phyloP scores from a whole-genome alignment of 1,139 yeast species.

The Saccharomyces hybrid region DNA sequence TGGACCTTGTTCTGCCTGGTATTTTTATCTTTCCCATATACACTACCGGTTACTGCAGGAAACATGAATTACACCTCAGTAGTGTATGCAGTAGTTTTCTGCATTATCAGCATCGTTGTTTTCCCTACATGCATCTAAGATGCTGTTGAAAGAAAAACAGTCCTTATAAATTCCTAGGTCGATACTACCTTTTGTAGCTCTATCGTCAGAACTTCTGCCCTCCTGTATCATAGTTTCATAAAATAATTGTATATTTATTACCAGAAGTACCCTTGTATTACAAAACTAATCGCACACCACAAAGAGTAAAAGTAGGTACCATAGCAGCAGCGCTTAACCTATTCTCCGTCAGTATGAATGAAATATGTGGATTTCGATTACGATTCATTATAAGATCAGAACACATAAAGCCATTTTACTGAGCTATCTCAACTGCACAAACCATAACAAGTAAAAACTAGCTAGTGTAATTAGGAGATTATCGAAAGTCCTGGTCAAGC shows the following conservation, averaged over 20 bases:
- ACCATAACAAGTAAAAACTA: not conserved
- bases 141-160: not conserved
- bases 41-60: slow-evolving; percentile 35
- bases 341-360: not conserved
- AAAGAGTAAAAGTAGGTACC: not conserved
- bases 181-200: not conserved
- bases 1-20: slow-evolving; percentile 40
- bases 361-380: not conserved
- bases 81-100: slow-evolving; percentile 34
- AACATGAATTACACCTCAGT: slow-evolving; percentile 43
- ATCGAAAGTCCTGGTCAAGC: not conserved
- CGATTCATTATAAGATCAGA: not conserved
- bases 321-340: not conserved
- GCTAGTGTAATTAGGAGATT: not conserved
- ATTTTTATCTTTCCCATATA: slow-evolving; percentile 40
- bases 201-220: not conserved
- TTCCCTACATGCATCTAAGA: not conserved
- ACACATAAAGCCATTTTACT: not conserved
- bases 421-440: not conserved
- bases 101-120: not conserved
- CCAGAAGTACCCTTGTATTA: not conserved
- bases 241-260: not conserved
- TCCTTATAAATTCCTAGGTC: not conserved
- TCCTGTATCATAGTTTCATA: not conserved
- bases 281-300: not conserved